Conservation (phyloP, 805 yeast species). For the Suhomyces kilbournensis region DNA sequence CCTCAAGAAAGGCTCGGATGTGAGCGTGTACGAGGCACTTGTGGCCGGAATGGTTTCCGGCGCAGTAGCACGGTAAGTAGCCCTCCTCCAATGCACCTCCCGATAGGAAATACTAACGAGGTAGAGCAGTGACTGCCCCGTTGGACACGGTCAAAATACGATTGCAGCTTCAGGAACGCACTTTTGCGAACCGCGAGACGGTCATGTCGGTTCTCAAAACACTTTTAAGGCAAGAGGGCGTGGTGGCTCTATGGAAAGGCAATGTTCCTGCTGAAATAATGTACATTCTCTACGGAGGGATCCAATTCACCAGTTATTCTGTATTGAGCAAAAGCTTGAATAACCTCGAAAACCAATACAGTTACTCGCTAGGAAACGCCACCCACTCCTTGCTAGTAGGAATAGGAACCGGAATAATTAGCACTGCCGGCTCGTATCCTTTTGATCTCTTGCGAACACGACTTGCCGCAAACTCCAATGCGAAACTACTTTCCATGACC, state of each 20-base stretch:
- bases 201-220: conserved; percentile 29
- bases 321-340: conserved; percentile 46
- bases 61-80: conserved; percentile 41
- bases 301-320: conserved; percentile 76
- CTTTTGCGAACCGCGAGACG: conserved; percentile 10
- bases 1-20: conserved; percentile 49
- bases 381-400: conserved; percentile 61
- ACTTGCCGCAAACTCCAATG: conserved; percentile 60
- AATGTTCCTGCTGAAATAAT: conserved; percentile 87
- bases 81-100: background rate
- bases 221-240: conserved; percentile 62
- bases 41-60: conserved; percentile 76
- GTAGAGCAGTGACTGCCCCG: conserved; percentile 67
- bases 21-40: conserved; percentile 51
- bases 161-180: conserved; percentile 54
- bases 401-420: conserved; percentile 68
- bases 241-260: conserved; percentile 89
- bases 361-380: conserved; percentile 28
- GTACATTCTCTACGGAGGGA: conserved; percentile 81
- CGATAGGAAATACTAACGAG: background rate
- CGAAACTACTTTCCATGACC: conserved; percentile 37
- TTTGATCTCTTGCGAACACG: conserved; percentile 87
- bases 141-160: conserved; percentile 76
- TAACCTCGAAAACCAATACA: conserved; percentile 19
- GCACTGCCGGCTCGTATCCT: conserved; percentile 80